These are phyloP conservation scores for Populus ilicifolia DNA, from an alignment of 345 rosid genomes.

Conservation along the genomic window DNA sequence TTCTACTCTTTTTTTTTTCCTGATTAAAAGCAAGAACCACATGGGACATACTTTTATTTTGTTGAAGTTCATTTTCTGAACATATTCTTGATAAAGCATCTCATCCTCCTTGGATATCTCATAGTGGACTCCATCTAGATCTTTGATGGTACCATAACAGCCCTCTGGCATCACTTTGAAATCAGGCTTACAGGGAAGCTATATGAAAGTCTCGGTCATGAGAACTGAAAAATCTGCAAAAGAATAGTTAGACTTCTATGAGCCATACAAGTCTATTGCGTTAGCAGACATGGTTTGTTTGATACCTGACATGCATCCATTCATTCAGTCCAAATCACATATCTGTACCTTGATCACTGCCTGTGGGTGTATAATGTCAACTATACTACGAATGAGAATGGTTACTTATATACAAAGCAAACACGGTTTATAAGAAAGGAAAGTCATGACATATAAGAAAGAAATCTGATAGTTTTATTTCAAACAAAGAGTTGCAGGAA, in stretches of 20 bases:
- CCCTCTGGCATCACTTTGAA: constrained; percentile 99
- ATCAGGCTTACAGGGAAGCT: constrained; percentile 91
- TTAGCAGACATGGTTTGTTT: not conserved
- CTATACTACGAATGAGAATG: too few relatives aligned
- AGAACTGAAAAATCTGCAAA: constrained; percentile 66
- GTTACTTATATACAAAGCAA: too few relatives aligned
- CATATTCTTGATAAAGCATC: constrained; percentile 79
- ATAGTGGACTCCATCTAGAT: constrained; percentile 86
- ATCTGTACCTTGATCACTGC: not conserved
- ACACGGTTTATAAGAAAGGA: not conserved
- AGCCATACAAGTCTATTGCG: not conserved
- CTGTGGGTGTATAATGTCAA: not conserved
- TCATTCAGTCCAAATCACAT: not conserved
- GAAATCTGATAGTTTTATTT: not conserved
- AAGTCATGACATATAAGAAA: not conserved
- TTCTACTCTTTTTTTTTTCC: constrained; percentile 1
- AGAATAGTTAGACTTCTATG: not conserved
- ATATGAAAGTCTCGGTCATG: constrained; percentile 97
- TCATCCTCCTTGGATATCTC: constrained; percentile 98
- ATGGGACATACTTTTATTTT: constrained; percentile 68
- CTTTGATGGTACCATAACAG: constrained; percentile 92
- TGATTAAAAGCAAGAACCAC: not conserved
- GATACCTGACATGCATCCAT: not conserved
- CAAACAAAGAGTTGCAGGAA: not conserved
- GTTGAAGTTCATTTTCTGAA: constrained; percentile 74